A percentile compares a stretch with the other conserved stretches of the same genome.
Conservation (phyloP, 495 filamentous ascomycete species). For the Trichoderma asperelloides region DNA sequence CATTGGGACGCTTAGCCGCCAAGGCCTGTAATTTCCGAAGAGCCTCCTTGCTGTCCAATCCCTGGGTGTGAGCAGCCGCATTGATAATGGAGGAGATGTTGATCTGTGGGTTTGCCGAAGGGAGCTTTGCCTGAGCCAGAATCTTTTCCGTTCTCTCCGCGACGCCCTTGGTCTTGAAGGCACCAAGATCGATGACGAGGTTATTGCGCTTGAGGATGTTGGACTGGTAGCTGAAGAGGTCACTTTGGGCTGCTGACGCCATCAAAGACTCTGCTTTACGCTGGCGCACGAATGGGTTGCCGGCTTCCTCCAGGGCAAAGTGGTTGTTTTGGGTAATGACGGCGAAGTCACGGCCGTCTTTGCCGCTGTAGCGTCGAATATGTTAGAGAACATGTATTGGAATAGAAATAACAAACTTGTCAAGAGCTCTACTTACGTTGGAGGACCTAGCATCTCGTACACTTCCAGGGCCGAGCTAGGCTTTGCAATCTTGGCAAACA, state of each 20-base stretch:
- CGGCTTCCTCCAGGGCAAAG: conserved; percentile 46
- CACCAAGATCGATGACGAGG: conserved; percentile 64
- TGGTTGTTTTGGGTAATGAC: conserved; percentile 54
- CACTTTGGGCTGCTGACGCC: conserved; percentile 52
- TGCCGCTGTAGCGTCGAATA: not conserved
- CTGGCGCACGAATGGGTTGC: conserved; percentile 74
- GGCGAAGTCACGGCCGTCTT: conserved; percentile 37
- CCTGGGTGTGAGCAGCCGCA: conserved; percentile 65
- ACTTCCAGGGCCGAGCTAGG: conserved; percentile 61
- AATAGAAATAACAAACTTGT: not conserved
- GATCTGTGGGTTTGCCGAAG: conserved; percentile 46
- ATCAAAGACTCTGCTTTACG: conserved; percentile 53
- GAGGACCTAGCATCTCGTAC: conserved; percentile 49
- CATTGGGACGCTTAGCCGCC: conserved; percentile 67
- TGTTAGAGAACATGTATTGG: not conserved
- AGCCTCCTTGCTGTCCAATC: conserved; percentile 54
- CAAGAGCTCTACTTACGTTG: conserved; percentile 44
- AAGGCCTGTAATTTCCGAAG: conserved; percentile 66
- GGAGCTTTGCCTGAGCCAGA: conserved; percentile 38
- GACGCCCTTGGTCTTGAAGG: conserved; percentile 68
- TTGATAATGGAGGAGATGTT: conserved; percentile 66
- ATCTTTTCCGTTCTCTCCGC: conserved; percentile 53
- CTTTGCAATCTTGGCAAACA: conserved; percentile 63
- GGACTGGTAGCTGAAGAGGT: conserved; percentile 69
- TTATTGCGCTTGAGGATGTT: conserved; percentile 59